Conservation (phyloP, 2,329 filamentous ascomycete genomes). For the Aureobasidium musti region DNA sequence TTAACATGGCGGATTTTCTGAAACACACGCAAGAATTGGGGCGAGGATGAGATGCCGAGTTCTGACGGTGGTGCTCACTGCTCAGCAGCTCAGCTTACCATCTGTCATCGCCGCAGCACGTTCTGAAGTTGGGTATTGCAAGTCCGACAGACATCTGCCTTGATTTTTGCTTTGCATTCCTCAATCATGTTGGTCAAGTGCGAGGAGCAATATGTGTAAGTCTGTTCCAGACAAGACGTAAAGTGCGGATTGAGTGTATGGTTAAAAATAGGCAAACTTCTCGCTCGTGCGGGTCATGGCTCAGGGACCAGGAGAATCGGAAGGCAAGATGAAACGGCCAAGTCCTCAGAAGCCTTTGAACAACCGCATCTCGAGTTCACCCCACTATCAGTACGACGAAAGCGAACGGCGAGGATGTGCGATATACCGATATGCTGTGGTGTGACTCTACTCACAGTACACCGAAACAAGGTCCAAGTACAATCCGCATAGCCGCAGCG, state of each 20-base stretch:
- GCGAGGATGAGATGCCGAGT: neutral
- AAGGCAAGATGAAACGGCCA: constrained; percentile 22
- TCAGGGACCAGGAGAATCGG: neutral
- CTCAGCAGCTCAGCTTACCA: constrained; percentile 10
- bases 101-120: constrained; percentile 12
- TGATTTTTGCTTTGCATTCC: neutral
- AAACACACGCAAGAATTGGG: neutral
- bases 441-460: neutral
- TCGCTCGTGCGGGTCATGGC: constrained; percentile 10
- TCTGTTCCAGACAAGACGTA: neutral
- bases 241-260: neutral
- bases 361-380: neutral
- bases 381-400: neutral
- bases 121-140: neutral
- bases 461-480: neutral
- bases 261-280: constrained; percentile 17
- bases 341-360: neutral
- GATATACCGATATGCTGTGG: neutral
- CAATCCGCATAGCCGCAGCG: neutral
- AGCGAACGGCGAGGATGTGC: neutral
- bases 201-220: neutral
- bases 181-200: neutral
- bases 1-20: constrained; percentile 6
- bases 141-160: neutral
- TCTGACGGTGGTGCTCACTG: constrained; percentile 2